These are phyloP conservation scores for Claviceps arundinis DNA, from an alignment of 2,329 filamentous ascomycete genomes.

Conservation along the genomic window DNA sequence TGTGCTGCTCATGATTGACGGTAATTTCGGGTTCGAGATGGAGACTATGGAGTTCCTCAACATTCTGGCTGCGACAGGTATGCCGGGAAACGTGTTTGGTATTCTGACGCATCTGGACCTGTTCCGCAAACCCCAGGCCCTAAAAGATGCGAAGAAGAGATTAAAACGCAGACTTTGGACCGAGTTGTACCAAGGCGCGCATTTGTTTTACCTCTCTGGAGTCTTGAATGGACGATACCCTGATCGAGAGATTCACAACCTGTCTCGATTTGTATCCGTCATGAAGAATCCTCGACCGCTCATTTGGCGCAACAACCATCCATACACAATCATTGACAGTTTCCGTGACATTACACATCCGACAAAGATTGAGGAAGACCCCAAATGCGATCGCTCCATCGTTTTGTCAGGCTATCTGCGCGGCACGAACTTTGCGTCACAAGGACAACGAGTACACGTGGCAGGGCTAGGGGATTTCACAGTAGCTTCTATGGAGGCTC, in stretches of 20 bases:
- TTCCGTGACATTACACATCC: constrained; percentile 93
- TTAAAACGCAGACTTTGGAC: constrained; percentile 95
- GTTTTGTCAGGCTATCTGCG: constrained; percentile 87
- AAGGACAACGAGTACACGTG: constrained; percentile 79
- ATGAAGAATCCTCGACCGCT: constrained; percentile 99
- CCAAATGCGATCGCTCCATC: constrained; percentile 81
- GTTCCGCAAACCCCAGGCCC: constrained; percentile 82
- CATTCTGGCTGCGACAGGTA: constrained; percentile 81
- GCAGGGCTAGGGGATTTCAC: constrained; percentile 84
- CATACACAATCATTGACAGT: constrained; percentile 84
- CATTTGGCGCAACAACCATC: constrained; percentile 91
- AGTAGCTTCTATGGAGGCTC: constrained; percentile 67
- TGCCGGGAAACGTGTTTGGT: constrained; percentile 97
- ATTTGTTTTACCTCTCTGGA: constrained; percentile 91
- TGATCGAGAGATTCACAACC: constrained; percentile 88
- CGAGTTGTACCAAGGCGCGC: constrained; percentile 91
- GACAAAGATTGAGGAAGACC: constrained; percentile 75
- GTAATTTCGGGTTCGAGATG: constrained; percentile 99
- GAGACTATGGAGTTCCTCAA: constrained; percentile 99
- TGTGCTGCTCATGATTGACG: constrained; percentile 94
- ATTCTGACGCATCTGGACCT: constrained; percentile 92
- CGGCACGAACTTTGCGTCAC: constrained; percentile 82
- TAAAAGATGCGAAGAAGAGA: constrained; percentile 90
- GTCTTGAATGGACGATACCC: constrained; percentile 95
- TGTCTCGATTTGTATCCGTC: constrained; percentile 87